Evolutionary conservation across 768 basidiomycete genomes (phyloP), one percentile per base, ranked within the genome.

Genomic region (Candolleomyces eurysporus): DNA sequence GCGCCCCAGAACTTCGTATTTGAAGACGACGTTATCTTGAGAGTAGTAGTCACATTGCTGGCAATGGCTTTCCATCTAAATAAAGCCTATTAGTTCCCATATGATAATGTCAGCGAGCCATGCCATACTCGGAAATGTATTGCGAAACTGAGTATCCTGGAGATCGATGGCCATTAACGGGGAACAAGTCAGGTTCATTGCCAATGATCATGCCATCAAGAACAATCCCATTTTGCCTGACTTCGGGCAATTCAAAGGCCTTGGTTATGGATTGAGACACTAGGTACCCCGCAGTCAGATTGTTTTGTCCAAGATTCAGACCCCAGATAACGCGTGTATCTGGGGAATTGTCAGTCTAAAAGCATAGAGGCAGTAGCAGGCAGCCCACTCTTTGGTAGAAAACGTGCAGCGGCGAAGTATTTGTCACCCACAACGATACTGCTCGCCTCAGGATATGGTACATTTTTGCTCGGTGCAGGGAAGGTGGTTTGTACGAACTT

Each of bases 261-360:
- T 75, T 75, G 5, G 76, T 56, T 57, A 88, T 79, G 0, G 84
- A 78, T 58, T 73, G 71, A 0, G 83, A 79, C 65, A 79, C 79
- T 9, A 83, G 73, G 60, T 78, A 79, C 0, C 75, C 78, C 5
- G 81, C 76, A 61, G 82, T 84, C 56, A 85, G 31, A 63, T 85
- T 85, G 49, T 76, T 70, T 59, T 73, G 68, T 6, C 85, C 86
- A n/a, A 89, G 72, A 69, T 90, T 89, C 51, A 89, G 74, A 14
- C 87, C 88, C 86, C 86, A 90, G 14, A 77, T 83, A 63, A 90
- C 84, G 54, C 79, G 81, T 10, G 86, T 87, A 26, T 81, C 86
- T 86, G 64, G 6, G 16, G 53, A 42, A 26, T 14, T 10, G 39
- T 22, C 30, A 48, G 40, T 49, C 30, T 45, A 56, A 40, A 22